Percentiles rank a stretch among this genome's conserved stretches.
phyloP scores from a whole-genome alignment of 805 yeast species.

The Spathaspora passalidarum region DNA sequence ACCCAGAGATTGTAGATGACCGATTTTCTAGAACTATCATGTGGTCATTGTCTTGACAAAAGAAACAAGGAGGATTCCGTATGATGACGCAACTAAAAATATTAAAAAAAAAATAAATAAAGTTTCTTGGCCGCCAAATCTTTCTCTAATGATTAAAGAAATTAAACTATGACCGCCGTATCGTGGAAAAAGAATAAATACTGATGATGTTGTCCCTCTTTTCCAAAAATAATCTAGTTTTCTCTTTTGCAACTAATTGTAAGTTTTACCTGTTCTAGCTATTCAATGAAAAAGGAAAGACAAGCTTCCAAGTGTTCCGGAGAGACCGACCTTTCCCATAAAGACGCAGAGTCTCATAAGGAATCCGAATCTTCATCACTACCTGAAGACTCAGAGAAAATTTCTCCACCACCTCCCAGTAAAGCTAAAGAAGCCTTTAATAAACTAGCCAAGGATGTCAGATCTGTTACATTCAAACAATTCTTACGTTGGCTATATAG shows the following conservation, averaged over 20 bases:
- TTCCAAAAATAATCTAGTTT: neutral
- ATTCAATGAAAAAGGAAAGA: neutral
- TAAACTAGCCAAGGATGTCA: neutral
- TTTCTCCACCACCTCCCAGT: neutral
- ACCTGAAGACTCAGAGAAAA: neutral
- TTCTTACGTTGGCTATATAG: slow-evolving; percentile 1
- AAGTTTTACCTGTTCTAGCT: neutral
- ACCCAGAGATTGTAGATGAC: no score
- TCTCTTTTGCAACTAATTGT: no score
- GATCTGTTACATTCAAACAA: neutral
- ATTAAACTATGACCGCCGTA: neutral
- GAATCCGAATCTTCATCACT: neutral
- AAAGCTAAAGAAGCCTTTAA: neutral
- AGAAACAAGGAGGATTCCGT: no score
- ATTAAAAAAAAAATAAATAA: no score
- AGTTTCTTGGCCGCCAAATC: no score
- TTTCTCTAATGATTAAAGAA: no score
- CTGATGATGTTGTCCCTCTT: no score
- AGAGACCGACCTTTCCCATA: neutral
- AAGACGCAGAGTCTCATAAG: neutral
- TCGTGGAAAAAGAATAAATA: neutral
- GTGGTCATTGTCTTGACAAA: no score
- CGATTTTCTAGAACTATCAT: no score
- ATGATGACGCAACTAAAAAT: no score
- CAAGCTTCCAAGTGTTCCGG: neutral